Percentiles rank a stretch among this genome's conserved stretches.
phyloP scores from a whole-genome alignment of 2,329 filamentous ascomycete genomes.

The Dactylella cylindrospora region DNA sequence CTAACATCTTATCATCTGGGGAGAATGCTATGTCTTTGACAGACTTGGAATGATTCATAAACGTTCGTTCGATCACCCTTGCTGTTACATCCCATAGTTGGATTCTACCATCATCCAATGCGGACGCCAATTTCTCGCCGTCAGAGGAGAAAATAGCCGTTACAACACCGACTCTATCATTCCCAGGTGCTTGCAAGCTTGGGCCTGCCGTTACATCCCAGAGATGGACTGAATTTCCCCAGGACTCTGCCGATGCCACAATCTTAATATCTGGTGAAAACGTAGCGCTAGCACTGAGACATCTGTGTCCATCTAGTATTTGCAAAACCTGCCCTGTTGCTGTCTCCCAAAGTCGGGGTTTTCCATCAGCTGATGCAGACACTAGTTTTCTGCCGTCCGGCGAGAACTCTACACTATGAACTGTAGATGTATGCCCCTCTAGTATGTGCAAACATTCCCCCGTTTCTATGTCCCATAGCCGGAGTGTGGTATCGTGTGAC shows the following conservation, averaged over 20 bases:
- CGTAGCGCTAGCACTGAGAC: not conserved
- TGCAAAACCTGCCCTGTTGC: not conserved
- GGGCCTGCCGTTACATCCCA: conserved; percentile 15
- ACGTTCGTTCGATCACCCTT: not conserved
- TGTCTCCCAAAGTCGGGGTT: conserved; percentile 19
- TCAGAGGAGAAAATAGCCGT: conserved; percentile 49
- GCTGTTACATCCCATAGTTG: not conserved
- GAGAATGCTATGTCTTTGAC: not conserved
- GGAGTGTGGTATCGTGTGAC: not conserved
- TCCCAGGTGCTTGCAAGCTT: conserved; percentile 24
- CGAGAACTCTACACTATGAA: conserved; percentile 50
- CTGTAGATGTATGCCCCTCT: not conserved
- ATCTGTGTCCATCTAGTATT: not conserved
- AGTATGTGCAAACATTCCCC: conserved; percentile 63
- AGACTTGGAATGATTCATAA: not conserved
- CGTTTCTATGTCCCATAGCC: not conserved
- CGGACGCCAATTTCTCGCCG: conserved; percentile 47
- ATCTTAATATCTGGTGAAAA: conserved; percentile 10
- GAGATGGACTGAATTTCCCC: conserved; percentile 7
- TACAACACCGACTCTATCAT: conserved; percentile 45
- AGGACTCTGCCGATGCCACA: conserved; percentile 8
- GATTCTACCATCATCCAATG: conserved; percentile 43
- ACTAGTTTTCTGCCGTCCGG: conserved; percentile 91
- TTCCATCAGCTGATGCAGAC: conserved; percentile 85
- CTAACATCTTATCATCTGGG: not conserved